phyloP scores from a whole-genome alignment of 1,284 basidiomycete species.

The Moesziomyces antarcticus region DNA sequence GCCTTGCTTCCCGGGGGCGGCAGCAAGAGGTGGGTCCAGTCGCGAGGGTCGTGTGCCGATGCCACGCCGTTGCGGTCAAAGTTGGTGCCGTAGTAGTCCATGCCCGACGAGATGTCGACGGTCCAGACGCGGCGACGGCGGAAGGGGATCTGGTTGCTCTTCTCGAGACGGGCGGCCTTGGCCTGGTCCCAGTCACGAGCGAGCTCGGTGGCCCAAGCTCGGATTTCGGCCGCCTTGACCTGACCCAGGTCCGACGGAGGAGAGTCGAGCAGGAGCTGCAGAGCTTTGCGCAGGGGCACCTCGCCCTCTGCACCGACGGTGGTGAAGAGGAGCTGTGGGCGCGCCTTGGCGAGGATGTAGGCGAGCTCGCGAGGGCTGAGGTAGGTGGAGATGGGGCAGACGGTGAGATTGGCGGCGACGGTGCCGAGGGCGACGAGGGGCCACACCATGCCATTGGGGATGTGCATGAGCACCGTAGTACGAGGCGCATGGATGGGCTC shows the following conservation, averaged over 20 bases:
- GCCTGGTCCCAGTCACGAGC: slow-evolving; percentile 47
- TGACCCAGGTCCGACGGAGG: slow-evolving; percentile 33
- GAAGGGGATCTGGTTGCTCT: slow-evolving; percentile 37
- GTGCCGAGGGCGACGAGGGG: slow-evolving; percentile 66
- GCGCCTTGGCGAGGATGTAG: slow-evolving; percentile 66
- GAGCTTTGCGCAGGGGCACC: slow-evolving; percentile 50
- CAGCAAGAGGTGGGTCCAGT: slow-evolving; percentile 51
- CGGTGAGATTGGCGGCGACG: slow-evolving; percentile 54
- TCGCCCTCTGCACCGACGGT: slow-evolving; percentile 55
- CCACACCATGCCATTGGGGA: slow-evolving; percentile 68
- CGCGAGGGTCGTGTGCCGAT: slow-evolving; percentile 46
- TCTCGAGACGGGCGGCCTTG: slow-evolving; percentile 29
- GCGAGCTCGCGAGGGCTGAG: slow-evolving; percentile 67
- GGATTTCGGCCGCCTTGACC: slow-evolving; percentile 26
- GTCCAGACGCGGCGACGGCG: slow-evolving; percentile 43
- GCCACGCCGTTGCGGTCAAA: slow-evolving; percentile 36
- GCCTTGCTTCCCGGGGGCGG: slow-evolving; percentile 47
- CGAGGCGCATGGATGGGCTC: slow-evolving; percentile 53
- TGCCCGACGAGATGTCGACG: slow-evolving; percentile 38
- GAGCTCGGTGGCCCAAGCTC: slow-evolving; percentile 42
- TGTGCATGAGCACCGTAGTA: slow-evolving; percentile 67
- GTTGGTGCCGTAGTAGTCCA: slow-evolving; percentile 54
- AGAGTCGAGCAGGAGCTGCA: slow-evolving; percentile 47
- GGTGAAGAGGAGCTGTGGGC: slow-evolving; percentile 67
- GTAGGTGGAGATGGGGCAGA: slow-evolving; percentile 67